phyloP scores from a whole-genome alignment of 192 early-diverging fungal species.

The Obelidium mucronatum region DNA sequence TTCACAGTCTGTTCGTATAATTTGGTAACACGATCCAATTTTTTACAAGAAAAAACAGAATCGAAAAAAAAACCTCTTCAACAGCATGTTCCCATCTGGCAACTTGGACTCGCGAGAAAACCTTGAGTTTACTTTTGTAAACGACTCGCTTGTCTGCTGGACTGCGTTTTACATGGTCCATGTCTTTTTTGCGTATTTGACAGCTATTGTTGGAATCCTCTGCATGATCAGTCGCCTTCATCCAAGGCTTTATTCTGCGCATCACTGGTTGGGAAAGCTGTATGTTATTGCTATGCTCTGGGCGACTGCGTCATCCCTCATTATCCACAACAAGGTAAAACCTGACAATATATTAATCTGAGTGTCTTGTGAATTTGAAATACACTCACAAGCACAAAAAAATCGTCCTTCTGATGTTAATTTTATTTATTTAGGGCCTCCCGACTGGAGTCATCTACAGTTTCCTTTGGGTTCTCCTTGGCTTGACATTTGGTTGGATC shows the following conservation, averaged over 20 bases:
- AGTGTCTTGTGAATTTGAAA: no score
- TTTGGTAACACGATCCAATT: no score
- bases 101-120: background rate
- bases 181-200: slow-evolving; percentile 34
- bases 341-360: no score
- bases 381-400: no score
- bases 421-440: no score
- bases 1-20: no score
- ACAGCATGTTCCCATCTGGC: no score
- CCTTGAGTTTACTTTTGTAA: slow-evolving; percentile 31
- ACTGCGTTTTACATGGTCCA: slow-evolving; percentile 27
- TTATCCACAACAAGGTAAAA: slow-evolving; percentile 55
- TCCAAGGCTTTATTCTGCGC: slow-evolving; percentile 23
- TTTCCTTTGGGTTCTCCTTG: slow-evolving; percentile 44
- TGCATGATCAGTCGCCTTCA: slow-evolving; percentile 44
- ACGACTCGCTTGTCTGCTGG: slow-evolving; percentile 37
- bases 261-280: slow-evolving; percentile 43
- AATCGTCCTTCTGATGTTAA: no score
- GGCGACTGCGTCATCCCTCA: slow-evolving; percentile 37
- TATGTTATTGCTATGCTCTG: slow-evolving; percentile 52
- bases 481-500: slow-evolving; percentile 44
- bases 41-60: no score
- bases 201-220: slow-evolving; percentile 38
- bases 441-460: slow-evolving; percentile 48
- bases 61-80: no score